These are phyloP conservation scores for Phytophthora sansomeana DNA, from an alignment of 352 stramenopile genomes.

Conservation along the genomic window DNA sequence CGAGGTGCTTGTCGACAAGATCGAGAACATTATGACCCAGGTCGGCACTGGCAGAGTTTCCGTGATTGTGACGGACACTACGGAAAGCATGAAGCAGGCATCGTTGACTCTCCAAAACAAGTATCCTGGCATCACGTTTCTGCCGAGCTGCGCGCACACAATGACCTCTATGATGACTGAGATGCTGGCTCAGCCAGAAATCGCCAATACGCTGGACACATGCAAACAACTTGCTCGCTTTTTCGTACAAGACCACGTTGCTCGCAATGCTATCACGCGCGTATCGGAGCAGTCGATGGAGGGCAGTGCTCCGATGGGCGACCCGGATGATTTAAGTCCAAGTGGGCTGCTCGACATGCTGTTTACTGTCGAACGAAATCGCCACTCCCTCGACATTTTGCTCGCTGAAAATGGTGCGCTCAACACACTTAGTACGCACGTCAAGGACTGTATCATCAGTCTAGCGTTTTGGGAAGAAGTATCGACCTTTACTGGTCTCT, in stretches of 20 bases:
- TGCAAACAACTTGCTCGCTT: conserved; percentile 56
- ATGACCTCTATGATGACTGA: conserved; percentile 71
- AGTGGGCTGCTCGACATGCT: conserved; percentile 56
- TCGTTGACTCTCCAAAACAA: conserved; percentile 54
- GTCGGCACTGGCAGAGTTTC: conserved; percentile 63
- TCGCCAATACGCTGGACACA: conserved; percentile 48
- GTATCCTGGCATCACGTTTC: conserved; percentile 67
- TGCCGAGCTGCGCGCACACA: conserved; percentile 66
- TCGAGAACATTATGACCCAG: conserved; percentile 69
- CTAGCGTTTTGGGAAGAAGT: conserved; percentile 69
- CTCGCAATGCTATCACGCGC: conserved; percentile 52
- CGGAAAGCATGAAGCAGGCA: conserved; percentile 65
- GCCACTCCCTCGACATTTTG: conserved; percentile 65
- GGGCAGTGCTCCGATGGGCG: conserved; percentile 19
- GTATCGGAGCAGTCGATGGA: conserved; percentile 59
- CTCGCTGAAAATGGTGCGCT: conserved; percentile 60
- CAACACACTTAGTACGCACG: conserved; percentile 34
- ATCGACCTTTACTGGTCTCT: conserved; percentile 54
- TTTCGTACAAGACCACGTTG: conserved; percentile 56
- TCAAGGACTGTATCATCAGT: conserved; percentile 58
- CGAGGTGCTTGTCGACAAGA: conserved; percentile 60
- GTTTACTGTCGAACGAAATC: conserved; percentile 61
- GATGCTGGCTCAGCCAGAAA: conserved; percentile 52
- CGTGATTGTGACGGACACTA: conserved; percentile 65
- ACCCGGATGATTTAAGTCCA: conserved; percentile 44